Evolutionary conservation across 192 early-diverging fungal genomes (phyloP).

Genomic region (Podila verticillata): DNA sequence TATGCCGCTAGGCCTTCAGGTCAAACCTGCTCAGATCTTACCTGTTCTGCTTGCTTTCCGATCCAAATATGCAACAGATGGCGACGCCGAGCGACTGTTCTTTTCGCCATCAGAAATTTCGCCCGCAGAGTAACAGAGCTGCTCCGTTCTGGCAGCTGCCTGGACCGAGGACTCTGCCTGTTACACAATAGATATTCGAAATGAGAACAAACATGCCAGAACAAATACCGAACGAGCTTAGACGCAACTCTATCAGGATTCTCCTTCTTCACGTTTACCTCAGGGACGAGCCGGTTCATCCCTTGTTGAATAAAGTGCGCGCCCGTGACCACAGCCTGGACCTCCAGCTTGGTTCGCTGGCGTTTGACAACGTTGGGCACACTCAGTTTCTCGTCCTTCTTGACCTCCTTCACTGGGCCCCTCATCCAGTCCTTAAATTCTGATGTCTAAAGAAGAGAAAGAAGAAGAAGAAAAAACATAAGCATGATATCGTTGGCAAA

Average conservation of each 20-base stretch:
- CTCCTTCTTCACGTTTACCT: neutral
- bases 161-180: neutral
- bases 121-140: neutral
- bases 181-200: too few species aligned
- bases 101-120: neutral
- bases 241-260: neutral
- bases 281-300: neutral
- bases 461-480: too few species aligned
- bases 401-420: neutral
- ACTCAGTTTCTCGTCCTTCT: neutral
- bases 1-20: neutral
- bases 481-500: too few species aligned
- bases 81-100: neutral
- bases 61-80: constrained; percentile 11
- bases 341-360: neutral
- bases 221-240: neutral
- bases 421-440: constrained; percentile 17
- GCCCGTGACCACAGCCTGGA: neutral
- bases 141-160: neutral
- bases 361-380: neutral
- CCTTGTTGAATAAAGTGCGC: neutral
- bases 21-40: too few species aligned
- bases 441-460: neutral
- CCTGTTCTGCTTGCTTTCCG: constrained; percentile 4
- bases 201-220: neutral